These are phyloP conservation scores for Ceratorhiza oryzae-sativae DNA, from an alignment of 1,284 basidiomycete species.

Conservation along the genomic window DNA sequence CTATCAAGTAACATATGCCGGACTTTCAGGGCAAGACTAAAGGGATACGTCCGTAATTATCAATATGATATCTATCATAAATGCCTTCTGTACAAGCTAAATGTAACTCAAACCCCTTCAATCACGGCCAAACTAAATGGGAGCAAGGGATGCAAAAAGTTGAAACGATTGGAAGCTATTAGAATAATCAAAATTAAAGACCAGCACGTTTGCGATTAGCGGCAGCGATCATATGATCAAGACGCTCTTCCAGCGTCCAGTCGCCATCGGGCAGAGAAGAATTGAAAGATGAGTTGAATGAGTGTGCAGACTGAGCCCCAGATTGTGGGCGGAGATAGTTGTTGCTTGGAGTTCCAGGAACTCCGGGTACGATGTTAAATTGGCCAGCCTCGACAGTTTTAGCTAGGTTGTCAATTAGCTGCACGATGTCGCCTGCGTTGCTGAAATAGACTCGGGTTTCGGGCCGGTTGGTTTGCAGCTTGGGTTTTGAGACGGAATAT, in stretches of 20 bases:
- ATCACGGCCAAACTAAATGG: constrained; percentile 34
- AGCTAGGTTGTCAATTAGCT: constrained; percentile 78
- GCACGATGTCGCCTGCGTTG: constrained; percentile 75
- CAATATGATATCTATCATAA: constrained; percentile 16
- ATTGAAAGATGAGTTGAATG: constrained; percentile 55
- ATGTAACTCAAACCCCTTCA: too few species aligned
- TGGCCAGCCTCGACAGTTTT: constrained; percentile 79
- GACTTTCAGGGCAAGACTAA: constrained; percentile 39
- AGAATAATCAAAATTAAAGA: constrained; percentile 53
- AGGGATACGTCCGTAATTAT: constrained; percentile 10
- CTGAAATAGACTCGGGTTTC: constrained; percentile 68
- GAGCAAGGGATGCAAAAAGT: constrained; percentile 39
- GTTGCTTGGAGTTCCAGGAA: neutral
- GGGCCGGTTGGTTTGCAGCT: constrained; percentile 17
- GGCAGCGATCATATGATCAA: constrained; percentile 73
- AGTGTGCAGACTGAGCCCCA: constrained; percentile 29
- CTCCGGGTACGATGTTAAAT: constrained; percentile 62
- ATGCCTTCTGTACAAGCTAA: constrained; percentile 17
- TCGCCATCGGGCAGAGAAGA: constrained; percentile 45
- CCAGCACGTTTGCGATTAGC: constrained; percentile 40
- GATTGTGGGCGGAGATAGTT: constrained; percentile 28
- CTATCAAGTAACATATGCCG: constrained; percentile 18
- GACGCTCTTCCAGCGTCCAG: constrained; percentile 67
- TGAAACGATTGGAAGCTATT: constrained; percentile 35
- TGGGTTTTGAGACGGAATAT: constrained; percentile 47